Base-by-base conservation (phyloP, 2,329 filamentous ascomycete species). In the Harringtonia aguacate region DNA sequence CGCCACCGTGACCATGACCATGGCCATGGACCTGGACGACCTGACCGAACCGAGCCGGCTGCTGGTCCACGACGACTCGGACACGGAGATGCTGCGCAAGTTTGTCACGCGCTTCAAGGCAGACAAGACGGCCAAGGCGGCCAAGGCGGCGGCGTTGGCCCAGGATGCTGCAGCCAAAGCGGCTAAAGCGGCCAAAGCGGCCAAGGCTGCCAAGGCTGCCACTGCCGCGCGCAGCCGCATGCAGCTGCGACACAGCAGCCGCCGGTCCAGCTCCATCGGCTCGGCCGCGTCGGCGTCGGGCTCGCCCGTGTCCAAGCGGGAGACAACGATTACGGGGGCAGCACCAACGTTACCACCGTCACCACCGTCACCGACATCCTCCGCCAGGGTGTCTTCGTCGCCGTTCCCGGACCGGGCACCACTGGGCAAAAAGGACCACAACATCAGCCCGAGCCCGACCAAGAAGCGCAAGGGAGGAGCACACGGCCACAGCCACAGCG, bases 391-490 rank as follows among this genome's bases (percentile, higher is more conserved):
- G 7, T 4, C 17, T 13, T 9, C 3, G 29, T 36, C 41, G 24
- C 29, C 39, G 3, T 30, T 43, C 4, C 38, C 41, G 22, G 48
- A 48, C 39, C 56, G 60, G 9, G 43, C 46, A n/a, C 61, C 63
- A 14, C 55, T 66, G 14, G 56, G 56, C 22, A 50, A 53, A 15
- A 63, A 57, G 52, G 61, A 63, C 39, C 45, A 52, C 24, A 66
- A 66, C 55, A 49, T 49, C 46, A 64, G 61, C 46, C 61, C 62
- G 9, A 64, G 60, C 48, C 62, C 61, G 8, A 49, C 48, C 20
- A 66, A 64, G 54, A 64, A 65, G 52, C 55, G 61, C 24, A 64
- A 64, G 53, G n/a, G n/a, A n/a, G n/a, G n/a, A n/a, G n/a, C n/a
- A n/a, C n/a, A n/a, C n/a, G 55, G 54, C 4, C 49, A 54, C 2